phyloP scores from a whole-genome alignment of 495 filamentous ascomycete genomes.

The Rostrohypoxylon terebratum region DNA sequence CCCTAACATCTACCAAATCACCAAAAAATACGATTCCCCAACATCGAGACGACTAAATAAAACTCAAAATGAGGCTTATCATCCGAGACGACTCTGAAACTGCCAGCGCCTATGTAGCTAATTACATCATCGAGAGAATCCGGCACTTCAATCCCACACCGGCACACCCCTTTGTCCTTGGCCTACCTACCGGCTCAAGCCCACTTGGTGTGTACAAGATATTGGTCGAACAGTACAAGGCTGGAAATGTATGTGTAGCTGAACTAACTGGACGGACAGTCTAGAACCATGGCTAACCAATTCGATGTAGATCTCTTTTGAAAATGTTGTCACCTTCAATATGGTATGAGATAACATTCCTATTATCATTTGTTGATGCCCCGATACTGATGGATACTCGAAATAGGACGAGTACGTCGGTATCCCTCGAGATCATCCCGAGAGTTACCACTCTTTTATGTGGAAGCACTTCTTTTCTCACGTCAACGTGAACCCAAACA shows the following conservation, averaged over 20 bases:
- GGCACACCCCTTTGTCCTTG: constrained; percentile 80
- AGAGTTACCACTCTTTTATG: constrained; percentile 92
- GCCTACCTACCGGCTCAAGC: constrained; percentile 84
- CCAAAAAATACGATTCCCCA: constrained; percentile 25
- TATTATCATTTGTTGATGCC: background rate
- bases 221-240: constrained; percentile 79
- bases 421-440: constrained; percentile 81
- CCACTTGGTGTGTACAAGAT: constrained; percentile 82
- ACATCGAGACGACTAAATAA: constrained; percentile 20
- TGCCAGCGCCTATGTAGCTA: constrained; percentile 79
- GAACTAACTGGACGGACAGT: background rate
- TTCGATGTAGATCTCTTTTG: constrained; percentile 72
- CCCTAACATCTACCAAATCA: constrained; percentile 23
- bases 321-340: constrained; percentile 90
- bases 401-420: constrained; percentile 86
- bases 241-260: constrained; percentile 64
- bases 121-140: constrained; percentile 86
- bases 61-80: constrained; percentile 78
- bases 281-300: constrained; percentile 8
- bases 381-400: constrained; percentile 6
- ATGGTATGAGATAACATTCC: constrained; percentile 70
- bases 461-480: constrained; percentile 91
- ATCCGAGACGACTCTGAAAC: constrained; percentile 75
- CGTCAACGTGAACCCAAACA: constrained; percentile 80
- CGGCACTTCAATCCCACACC: constrained; percentile 76